These are phyloP conservation scores for Pseudozyma flocculosa DNA, from an alignment of 1,284 basidiomycete species.

Conservation along the genomic window DNA sequence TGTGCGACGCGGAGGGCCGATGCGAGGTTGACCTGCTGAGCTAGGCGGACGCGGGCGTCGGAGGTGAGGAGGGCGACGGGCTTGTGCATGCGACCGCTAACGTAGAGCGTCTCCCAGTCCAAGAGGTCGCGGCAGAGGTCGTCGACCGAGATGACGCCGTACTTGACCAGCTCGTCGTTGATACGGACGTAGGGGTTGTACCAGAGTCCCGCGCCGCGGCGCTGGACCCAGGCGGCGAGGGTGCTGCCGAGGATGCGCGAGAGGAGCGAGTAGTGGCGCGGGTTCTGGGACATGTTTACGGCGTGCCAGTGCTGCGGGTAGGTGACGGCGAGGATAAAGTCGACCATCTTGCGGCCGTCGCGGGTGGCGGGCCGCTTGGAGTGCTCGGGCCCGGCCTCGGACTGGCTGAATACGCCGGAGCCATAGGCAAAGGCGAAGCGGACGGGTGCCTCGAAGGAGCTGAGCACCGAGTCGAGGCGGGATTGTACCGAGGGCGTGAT, in stretches of 20 bases:
- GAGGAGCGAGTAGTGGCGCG: conserved; percentile 83
- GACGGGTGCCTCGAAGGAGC: conserved; percentile 72
- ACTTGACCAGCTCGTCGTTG: conserved; percentile 78
- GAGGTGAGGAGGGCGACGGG: conserved; percentile 63
- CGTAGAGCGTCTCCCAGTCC: conserved; percentile 90
- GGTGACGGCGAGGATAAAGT: conserved; percentile 92
- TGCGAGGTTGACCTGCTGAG: conserved; percentile 87
- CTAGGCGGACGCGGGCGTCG: conserved; percentile 83
- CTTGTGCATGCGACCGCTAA: conserved; percentile 95
- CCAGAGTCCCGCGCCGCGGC: conserved; percentile 85
- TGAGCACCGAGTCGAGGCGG: conserved; percentile 31
- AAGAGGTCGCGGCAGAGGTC: conserved; percentile 83
- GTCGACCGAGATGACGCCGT: conserved; percentile 92
- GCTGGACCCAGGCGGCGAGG: conserved; percentile 75
- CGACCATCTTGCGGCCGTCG: conserved; percentile 68
- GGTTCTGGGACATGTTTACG: conserved; percentile 86
- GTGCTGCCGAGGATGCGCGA: conserved; percentile 76
- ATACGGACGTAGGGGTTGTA: conserved; percentile 54
- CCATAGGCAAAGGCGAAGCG: conserved; percentile 93
- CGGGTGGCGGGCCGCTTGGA: conserved; percentile 56
- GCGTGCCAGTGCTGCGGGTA: conserved; percentile 90
- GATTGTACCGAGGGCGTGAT: conserved; percentile 14
- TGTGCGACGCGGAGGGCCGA: conserved; percentile 82
- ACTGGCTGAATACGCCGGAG: conserved; percentile 87
- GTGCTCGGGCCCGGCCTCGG: conserved; percentile 64